Evolutionary conservation across 1,139 yeast genomes (phyloP), one percentile per base, ranked within the genome.

Genomic region (Suhomyces wounanorum): DNA sequence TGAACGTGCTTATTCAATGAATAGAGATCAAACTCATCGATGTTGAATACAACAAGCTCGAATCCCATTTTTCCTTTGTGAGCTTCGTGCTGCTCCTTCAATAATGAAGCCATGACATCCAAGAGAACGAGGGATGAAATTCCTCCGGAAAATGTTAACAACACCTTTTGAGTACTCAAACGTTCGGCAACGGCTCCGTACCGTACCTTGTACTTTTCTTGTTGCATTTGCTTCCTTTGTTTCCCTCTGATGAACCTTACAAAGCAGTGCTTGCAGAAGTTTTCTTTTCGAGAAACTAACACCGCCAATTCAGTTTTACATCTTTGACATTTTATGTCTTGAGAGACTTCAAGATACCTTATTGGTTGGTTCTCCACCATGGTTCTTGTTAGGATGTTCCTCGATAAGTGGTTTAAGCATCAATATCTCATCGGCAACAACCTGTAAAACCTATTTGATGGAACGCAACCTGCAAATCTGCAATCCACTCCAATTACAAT

Each of bases 21-120:
- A 17, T 57, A 52, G 31, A 53, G 47, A 31, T 60, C 54, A 50
- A 46, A 59, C 53, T 81, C 83, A 54, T 81, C 81, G 33, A 87
- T 71, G 54, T 80, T 73, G 3, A 87, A 62, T 1, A 84, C 79
- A 43, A 79, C 73, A 31, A 90, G 60, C 43, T 77, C 78, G 59
- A 88, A 89, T 0, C 96, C 97, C 43, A 81, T 81, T 41, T 77
- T 74, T 0, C 91, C 92, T 38, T 82, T 75, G 60, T 87, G 88
- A 47, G 78, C 77, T 36, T 63, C 63, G 26, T 61, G 59, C 59
- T 91, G 97, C 52, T 86, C 90, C 40, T 75, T 70, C 33, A 87
- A 68, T 54, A 87, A 70, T 3, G 84, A 80, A 3, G 82, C 72
- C 14, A 90, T 63, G 59, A 89, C 81, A 62, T 89, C 96, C 9